phyloP scores from a whole-genome alignment of 2,329 filamentous ascomycete genomes.

The Colletotrichum sansevieriae region DNA sequence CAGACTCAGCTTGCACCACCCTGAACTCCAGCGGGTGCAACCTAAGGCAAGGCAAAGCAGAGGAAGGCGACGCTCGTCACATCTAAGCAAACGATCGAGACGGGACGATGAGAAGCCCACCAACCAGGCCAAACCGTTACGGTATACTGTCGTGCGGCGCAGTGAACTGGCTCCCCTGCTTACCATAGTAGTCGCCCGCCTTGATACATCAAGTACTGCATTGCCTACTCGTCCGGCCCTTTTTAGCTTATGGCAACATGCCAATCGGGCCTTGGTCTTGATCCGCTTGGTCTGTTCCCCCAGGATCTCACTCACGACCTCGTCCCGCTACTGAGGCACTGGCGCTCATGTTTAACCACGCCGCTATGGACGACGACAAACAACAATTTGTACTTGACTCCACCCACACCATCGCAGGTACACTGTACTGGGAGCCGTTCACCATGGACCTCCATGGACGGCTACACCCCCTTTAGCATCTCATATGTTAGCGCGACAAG shows the following conservation, averaged over 20 bases:
- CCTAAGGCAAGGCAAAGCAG: slow-evolving; percentile 6
- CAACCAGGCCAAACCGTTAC: background rate
- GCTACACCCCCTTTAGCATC: no score
- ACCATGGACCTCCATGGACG: no score
- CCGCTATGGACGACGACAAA: background rate
- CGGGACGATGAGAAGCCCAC: background rate
- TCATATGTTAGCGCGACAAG: no score
- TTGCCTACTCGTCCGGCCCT: background rate
- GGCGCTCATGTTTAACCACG: no score
- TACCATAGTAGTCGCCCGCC: no score
- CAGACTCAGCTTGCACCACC: slow-evolving; percentile 23
- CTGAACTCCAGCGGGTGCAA: slow-evolving; percentile 14
- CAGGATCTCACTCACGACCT: no score
- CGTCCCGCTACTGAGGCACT: no score
- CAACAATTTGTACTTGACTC: slow-evolving; percentile 7
- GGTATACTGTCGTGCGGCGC: background rate
- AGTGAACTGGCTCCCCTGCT: no score
- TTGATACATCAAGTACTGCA: no score
- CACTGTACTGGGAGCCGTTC: background rate
- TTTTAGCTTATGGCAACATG: background rate
- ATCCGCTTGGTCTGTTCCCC: no score
- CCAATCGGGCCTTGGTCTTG: background rate
- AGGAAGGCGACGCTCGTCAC: background rate
- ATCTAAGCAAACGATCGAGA: slow-evolving; percentile 3
- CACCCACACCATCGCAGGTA: slow-evolving; percentile 16